Evolutionary conservation across 371 early-diverging fungal species (phyloP).

Genomic region (Rhizopus sp.): DNA sequence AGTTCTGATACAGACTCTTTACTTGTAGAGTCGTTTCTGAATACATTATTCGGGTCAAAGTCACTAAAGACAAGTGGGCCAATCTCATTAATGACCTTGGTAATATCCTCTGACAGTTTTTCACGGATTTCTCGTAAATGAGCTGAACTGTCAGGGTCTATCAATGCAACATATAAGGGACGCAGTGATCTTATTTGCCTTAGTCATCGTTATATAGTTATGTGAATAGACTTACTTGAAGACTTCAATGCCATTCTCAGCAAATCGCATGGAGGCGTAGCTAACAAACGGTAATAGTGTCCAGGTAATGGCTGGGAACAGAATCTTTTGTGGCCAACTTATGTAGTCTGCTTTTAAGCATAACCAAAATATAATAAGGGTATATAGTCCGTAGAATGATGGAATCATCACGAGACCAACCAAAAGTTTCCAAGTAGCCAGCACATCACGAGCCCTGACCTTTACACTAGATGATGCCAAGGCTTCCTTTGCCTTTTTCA

Average conservation of each 20-base stretch:
- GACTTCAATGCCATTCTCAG: constrained; percentile 90
- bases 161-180: constrained; percentile 79
- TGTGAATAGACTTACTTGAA: constrained; percentile 50
- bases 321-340: constrained; percentile 30
- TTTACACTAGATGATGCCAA: constrained; percentile 90
- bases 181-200: constrained; percentile 64
- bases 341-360: constrained; percentile 37
- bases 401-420: constrained; percentile 83
- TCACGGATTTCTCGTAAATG: constrained; percentile 68
- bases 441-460: constrained; percentile 89
- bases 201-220: constrained; percentile 5
- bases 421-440: constrained; percentile 97
- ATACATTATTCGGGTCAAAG: constrained; percentile 60
- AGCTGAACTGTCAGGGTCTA: constrained; percentile 60
- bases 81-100: constrained; percentile 79
- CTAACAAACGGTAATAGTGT: constrained; percentile 72
- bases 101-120: constrained; percentile 77
- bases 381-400: constrained; percentile 73
- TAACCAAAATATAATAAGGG: constrained; percentile 54
- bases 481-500: constrained; percentile 87
- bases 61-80: constrained; percentile 87
- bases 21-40: constrained; percentile 27
- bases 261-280: constrained; percentile 81
- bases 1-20: constrained; percentile 36
- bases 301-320: constrained; percentile 59